Conservation (phyloP, 2,329 filamentous ascomycete species). For the Trichophyton mentagrophytes region DNA sequence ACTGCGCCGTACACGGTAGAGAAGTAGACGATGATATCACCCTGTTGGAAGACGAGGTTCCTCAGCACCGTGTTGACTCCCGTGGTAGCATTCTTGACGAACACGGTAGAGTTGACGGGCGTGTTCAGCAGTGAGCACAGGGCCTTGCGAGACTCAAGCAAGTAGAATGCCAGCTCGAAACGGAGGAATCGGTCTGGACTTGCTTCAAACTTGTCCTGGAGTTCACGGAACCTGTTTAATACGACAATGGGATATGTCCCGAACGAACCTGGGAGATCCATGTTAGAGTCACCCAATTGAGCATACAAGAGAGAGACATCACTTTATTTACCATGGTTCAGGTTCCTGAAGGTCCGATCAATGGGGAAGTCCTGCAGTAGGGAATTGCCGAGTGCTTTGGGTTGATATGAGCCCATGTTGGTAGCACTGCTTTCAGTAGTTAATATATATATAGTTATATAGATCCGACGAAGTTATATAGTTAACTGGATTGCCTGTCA, state of each 20-base stretch:
- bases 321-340: constrained; percentile 50
- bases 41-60: constrained; percentile 53
- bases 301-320: background rate
- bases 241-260: constrained; percentile 59
- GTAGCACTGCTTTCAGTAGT: background rate
- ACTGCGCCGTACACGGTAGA: constrained; percentile 66
- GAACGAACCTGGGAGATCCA: constrained; percentile 47
- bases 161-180: constrained; percentile 48
- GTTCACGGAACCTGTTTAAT: constrained; percentile 45
- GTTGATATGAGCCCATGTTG: constrained; percentile 1
- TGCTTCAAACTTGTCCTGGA: constrained; percentile 54
- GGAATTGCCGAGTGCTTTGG: constrained; percentile 37
- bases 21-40: constrained; percentile 67
- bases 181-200: constrained; percentile 65
- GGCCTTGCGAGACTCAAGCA: constrained; percentile 52
- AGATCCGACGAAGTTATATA: background rate
- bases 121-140: constrained; percentile 55
- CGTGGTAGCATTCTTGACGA: constrained; percentile 69
- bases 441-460: background rate
- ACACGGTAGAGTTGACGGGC: constrained; percentile 54
- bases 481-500: background rate
- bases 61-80: constrained; percentile 61
- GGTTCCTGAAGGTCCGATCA: constrained; percentile 52
- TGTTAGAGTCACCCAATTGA: background rate
- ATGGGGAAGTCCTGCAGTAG: constrained; percentile 57